Evolutionary conservation across 805 yeast genomes (phyloP), one percentile per base, ranked within the genome.

Genomic region (Priceomyces castillae): DNA sequence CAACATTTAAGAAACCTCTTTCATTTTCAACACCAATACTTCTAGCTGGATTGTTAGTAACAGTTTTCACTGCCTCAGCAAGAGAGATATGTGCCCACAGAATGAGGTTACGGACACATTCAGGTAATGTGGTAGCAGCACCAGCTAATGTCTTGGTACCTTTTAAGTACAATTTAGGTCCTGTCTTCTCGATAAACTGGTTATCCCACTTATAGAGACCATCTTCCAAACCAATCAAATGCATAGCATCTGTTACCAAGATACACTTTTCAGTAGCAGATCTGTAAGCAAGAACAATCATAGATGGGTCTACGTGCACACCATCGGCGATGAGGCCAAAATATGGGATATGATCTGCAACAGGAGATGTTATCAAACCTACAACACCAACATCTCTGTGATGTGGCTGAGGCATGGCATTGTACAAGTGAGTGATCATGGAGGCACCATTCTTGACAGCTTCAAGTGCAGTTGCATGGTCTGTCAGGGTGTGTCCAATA

Each of bases 401-500:
- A 52, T 77, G 82, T 6, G 80, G 80, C 62, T 61, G 74, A 2
- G 81, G 80, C 84, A 79, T 79, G 50, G 84, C 84, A 51, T 79
- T 79, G 59, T 75, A 79, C 41, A 79, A 65, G 53, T 79, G 84
- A 3, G 84, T 79, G 43, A 79, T 65, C 82, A 79, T 78, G n/a
- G 73, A 53, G 12, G 81, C 80, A 18, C 84, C 84, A n/a, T 63
- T 51, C 17, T 62, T 57, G 28, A 78, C 61, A 0, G 83, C 83
- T 41, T 66, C 58, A 17, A 69, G 45, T 11, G 67, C 70, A 17
- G 69, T 67, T 23, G 54, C 51, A 48, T 65, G 62, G 47, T 62
- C 68, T 30, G 78, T 64, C 52, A 55, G 63, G 11, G 78, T 70
- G 56, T 76, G 80, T 34, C 80, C 80, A 41, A 76, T 63, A 14